These are phyloP conservation scores for Syncephalastrum monosporum DNA, from an alignment of 371 early-diverging fungal genomes.

Conservation along the genomic window DNA sequence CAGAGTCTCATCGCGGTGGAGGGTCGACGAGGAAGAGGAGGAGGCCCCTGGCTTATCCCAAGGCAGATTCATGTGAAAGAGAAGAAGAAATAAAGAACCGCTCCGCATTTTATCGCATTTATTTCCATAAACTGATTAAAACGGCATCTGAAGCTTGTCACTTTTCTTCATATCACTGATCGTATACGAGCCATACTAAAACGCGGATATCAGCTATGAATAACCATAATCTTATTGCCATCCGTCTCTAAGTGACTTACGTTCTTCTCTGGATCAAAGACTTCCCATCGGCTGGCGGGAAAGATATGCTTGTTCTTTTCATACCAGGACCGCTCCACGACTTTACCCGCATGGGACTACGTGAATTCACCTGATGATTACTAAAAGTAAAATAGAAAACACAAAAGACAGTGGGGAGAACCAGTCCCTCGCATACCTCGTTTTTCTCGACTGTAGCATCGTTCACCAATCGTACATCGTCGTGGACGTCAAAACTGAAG, in stretches of 20 bases:
- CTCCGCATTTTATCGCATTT: too few species aligned
- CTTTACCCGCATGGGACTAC: constrained; percentile 93
- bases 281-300: constrained; percentile 93
- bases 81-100: too few species aligned
- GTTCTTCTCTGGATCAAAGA: constrained; percentile 87
- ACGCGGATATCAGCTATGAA: constrained; percentile 1
- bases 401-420: too few species aligned
- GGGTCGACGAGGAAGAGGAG: too few species aligned
- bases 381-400: neutral
- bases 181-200: constrained; percentile 80
- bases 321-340: constrained; percentile 91
- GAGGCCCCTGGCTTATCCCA: too few species aligned
- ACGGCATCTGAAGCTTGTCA: neutral
- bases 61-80: too few species aligned
- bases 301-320: constrained; percentile 97
- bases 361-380: neutral
- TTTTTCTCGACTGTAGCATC: constrained; percentile 91
- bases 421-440: constrained; percentile 44
- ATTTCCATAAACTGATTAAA: constrained; percentile 3
- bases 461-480: constrained; percentile 85
- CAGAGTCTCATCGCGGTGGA: too few species aligned
- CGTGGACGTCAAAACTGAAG: constrained; percentile 92
- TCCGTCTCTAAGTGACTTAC: constrained; percentile 24
- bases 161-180: constrained; percentile 51
- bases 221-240: too few species aligned